Percentiles rank a stretch among this genome's conserved stretches.
Evolutionary conservation across 768 basidiomycete species (phyloP).

Genomic region (Lactarius pseudohatsudake): DNA sequence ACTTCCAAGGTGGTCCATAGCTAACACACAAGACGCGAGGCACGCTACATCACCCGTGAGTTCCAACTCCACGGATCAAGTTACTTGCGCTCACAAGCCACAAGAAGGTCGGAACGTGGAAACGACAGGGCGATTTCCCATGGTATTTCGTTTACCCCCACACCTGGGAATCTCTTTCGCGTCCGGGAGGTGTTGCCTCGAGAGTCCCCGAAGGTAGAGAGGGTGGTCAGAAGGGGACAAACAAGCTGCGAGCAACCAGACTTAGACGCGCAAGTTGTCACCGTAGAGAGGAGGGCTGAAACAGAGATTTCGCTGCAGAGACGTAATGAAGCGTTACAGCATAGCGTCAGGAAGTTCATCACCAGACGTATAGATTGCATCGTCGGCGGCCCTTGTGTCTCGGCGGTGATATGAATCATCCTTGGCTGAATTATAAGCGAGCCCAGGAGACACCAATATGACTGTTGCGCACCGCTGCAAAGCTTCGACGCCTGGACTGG

Average conservation of each 20-base stretch:
- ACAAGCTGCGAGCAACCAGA: slow-evolving; percentile 7
- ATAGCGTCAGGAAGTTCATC: slow-evolving; percentile 23
- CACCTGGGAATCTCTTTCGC: background rate
- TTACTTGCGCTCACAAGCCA: slow-evolving; percentile 42
- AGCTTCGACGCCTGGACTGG: slow-evolving; percentile 6
- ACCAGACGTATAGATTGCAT: slow-evolving; percentile 11
- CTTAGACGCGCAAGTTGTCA: slow-evolving; percentile 1
- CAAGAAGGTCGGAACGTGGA: slow-evolving; percentile 37
- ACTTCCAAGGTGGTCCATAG: slow-evolving; percentile 26
- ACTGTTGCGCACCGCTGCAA: slow-evolving; percentile 10
- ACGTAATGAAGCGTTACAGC: slow-evolving; percentile 2
- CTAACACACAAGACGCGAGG: slow-evolving; percentile 38
- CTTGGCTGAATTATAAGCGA: background rate
- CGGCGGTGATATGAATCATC: background rate
- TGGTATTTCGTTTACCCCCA: background rate
- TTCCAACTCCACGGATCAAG: background rate
- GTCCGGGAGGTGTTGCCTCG: background rate
- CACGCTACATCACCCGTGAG: slow-evolving; percentile 22
- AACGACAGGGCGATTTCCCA: slow-evolving; percentile 23
- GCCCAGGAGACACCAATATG: background rate
- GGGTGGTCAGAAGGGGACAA: slow-evolving; percentile 10
- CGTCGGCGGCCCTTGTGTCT: background rate
- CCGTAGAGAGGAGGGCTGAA: slow-evolving; percentile 9
- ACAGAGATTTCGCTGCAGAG: slow-evolving; percentile 1
- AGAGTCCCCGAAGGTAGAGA: slow-evolving; percentile 2